These are phyloP conservation scores for Halenospora varia DNA, from an alignment of 495 filamentous ascomycete genomes.

Conservation along the genomic window DNA sequence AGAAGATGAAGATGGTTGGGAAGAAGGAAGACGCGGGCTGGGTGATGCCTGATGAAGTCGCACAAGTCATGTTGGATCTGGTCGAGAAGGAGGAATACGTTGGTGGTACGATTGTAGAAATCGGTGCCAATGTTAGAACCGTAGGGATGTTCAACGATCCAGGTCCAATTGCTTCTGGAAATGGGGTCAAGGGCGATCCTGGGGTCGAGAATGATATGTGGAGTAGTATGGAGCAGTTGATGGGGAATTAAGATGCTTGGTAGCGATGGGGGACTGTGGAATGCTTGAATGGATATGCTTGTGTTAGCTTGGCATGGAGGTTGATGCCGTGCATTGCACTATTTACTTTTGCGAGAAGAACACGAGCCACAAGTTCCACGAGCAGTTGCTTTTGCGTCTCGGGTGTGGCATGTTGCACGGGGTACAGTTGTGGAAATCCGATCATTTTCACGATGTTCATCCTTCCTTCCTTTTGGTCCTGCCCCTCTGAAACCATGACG, in stretches of 20 bases:
- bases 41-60: constrained; percentile 63
- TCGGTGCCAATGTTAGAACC: constrained; percentile 46
- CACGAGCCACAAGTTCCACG: too few relatives aligned
- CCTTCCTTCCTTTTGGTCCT: too few relatives aligned
- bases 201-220: constrained; percentile 10
- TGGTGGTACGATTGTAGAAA: constrained; percentile 54
- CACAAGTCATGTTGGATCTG: constrained; percentile 57
- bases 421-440: too few relatives aligned
- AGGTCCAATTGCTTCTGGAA: constrained; percentile 39
- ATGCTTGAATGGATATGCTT: too few relatives aligned
- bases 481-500: too few relatives aligned
- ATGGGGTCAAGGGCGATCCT: constrained; percentile 9
- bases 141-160: constrained; percentile 55
- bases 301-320: too few relatives aligned
- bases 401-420: too few relatives aligned
- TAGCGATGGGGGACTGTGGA: too few relatives aligned
- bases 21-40: constrained; percentile 42
- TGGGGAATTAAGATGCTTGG: not conserved
- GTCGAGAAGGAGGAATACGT: constrained; percentile 42
- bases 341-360: too few relatives aligned
- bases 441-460: too few relatives aligned
- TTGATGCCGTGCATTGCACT: too few relatives aligned
- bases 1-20: constrained; percentile 51
- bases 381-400: too few relatives aligned
- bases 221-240: constrained; percentile 11